Evolutionary conservation across 2,329 filamentous ascomycete species (phyloP).

Genomic region (Meredithiella fracta): DNA sequence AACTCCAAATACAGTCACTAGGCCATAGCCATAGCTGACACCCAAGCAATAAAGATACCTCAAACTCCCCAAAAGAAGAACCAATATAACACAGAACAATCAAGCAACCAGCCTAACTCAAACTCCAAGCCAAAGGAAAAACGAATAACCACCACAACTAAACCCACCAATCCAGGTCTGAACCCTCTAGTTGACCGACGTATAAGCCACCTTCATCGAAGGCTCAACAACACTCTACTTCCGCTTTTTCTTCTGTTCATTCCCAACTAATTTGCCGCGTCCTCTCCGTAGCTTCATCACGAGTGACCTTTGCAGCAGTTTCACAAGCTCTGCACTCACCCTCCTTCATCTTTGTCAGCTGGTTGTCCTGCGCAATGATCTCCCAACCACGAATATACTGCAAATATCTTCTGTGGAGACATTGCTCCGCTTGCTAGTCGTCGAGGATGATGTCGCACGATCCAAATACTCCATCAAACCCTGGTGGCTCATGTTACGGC

Average conservation of each 20-base stretch:
- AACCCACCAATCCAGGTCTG: background rate
- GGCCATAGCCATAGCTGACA: too few relatives aligned
- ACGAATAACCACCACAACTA: background rate
- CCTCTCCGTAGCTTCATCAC: slow-evolving; percentile 44
- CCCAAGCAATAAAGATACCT: too few relatives aligned
- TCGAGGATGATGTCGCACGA: slow-evolving; percentile 31
- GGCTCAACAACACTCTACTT: slow-evolving; percentile 20
- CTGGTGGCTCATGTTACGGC: slow-evolving; percentile 14
- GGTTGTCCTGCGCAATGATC: slow-evolving; percentile 37
- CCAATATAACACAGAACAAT: too few relatives aligned
- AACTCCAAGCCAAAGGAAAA: background rate
- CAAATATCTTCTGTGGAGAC: slow-evolving; percentile 34
- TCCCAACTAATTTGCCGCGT: slow-evolving; percentile 41
- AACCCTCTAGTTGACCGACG: background rate
- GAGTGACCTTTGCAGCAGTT: slow-evolving; percentile 33
- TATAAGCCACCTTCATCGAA: background rate
- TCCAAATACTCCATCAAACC: slow-evolving; percentile 17
- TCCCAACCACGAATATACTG: slow-evolving; percentile 37
- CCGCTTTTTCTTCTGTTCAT: slow-evolving; percentile 41
- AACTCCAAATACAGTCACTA: too few relatives aligned
- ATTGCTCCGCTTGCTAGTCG: slow-evolving; percentile 30
- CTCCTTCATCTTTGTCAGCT: slow-evolving; percentile 30
- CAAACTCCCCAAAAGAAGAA: too few relatives aligned
- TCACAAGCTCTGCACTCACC: slow-evolving; percentile 39
- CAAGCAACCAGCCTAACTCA: too few relatives aligned